These are phyloP conservation scores for Eucalyptus polyanthemos DNA, from an alignment of 345 rosid species.

Conservation along the genomic window DNA sequence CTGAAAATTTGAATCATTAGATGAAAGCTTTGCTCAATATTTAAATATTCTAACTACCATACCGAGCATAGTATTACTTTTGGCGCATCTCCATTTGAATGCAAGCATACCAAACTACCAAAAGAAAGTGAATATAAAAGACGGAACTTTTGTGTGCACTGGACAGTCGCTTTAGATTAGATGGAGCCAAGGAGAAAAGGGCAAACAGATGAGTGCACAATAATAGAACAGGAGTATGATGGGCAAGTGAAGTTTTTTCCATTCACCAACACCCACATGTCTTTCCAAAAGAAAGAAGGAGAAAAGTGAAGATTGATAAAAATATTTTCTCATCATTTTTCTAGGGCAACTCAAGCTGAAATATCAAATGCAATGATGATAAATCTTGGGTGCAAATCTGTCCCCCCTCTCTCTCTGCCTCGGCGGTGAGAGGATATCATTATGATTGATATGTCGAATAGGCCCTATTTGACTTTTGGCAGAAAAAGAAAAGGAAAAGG, in stretches of 20 bases:
- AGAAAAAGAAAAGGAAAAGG: not conserved
- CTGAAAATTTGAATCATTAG: not conserved
- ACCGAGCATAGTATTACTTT: not conserved
- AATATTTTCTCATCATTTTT: not conserved
- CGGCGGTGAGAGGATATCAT: slow-evolving; percentile 63
- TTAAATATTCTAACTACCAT: not conserved
- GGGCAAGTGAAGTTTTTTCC: not conserved
- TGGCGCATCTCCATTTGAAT: not conserved
- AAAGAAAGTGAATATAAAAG: not conserved
- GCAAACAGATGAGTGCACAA: slow-evolving; percentile 10
- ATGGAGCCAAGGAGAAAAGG: not conserved
- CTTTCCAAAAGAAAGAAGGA: not conserved
- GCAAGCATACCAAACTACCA: not conserved
- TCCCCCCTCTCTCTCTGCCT: slow-evolving; percentile 15
- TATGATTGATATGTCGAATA: slow-evolving; percentile 39
- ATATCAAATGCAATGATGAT: slow-evolving; percentile 70
- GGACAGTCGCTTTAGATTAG: not conserved
- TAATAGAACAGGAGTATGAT: not conserved
- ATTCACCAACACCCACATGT: not conserved
- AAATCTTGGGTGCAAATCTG: slow-evolving; percentile 84
- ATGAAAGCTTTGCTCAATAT: not conserved
- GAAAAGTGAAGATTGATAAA: not conserved
- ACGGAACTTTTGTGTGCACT: not conserved
- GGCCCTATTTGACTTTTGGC: slow-evolving; percentile 63
- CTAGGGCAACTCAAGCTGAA: not conserved